Evolutionary conservation across 2,329 filamentous ascomycete species (phyloP).

Genomic region (Talaromyces piceae): DNA sequence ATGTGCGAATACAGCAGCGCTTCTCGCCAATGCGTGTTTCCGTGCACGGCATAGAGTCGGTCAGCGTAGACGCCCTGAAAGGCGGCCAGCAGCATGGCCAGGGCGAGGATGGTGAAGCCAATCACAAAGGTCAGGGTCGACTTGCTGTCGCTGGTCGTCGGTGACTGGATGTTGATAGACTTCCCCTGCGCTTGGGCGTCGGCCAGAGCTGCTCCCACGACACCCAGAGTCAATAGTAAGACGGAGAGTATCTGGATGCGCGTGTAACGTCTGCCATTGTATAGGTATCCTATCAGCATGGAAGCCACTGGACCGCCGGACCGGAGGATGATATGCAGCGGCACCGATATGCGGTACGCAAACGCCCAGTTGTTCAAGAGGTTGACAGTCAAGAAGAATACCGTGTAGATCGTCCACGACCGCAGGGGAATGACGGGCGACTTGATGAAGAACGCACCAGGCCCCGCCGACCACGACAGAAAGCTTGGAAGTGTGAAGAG

Average conservation of each 20-base stretch:
- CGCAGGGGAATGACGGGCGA: slow-evolving; percentile 72
- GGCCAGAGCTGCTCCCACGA: slow-evolving; percentile 80
- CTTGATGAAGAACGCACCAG: slow-evolving; percentile 64
- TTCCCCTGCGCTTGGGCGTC: slow-evolving; percentile 73
- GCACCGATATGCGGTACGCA: slow-evolving; percentile 91
- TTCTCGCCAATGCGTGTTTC: slow-evolving; percentile 79
- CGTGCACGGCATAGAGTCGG: slow-evolving; percentile 76
- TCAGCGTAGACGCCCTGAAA: slow-evolving; percentile 95
- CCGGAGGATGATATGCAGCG: slow-evolving; percentile 90
- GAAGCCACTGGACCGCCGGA: slow-evolving; percentile 95
- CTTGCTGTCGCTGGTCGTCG: slow-evolving; percentile 9
- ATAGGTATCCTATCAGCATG: slow-evolving; percentile 80
- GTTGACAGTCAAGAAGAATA: slow-evolving; percentile 88
- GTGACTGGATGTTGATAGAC: slow-evolving; percentile 21
- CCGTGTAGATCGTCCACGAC: slow-evolving; percentile 82
- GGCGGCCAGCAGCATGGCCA: slow-evolving; percentile 83
- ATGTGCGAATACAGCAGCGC: slow-evolving; percentile 86
- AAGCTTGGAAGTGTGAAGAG: slow-evolving; percentile 69
- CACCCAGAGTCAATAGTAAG: slow-evolving; percentile 72
- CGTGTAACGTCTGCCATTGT: slow-evolving; percentile 72
- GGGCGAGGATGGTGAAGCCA: slow-evolving; percentile 75
- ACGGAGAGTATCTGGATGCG: slow-evolving; percentile 75
- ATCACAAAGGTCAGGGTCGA: slow-evolving; percentile 39
- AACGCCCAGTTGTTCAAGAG: slow-evolving; percentile 97
- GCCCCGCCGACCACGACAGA: slow-evolving; percentile 53